phyloP scores from a whole-genome alignment of 2,329 filamentous ascomycete genomes.

The Microascus cirrosus region DNA sequence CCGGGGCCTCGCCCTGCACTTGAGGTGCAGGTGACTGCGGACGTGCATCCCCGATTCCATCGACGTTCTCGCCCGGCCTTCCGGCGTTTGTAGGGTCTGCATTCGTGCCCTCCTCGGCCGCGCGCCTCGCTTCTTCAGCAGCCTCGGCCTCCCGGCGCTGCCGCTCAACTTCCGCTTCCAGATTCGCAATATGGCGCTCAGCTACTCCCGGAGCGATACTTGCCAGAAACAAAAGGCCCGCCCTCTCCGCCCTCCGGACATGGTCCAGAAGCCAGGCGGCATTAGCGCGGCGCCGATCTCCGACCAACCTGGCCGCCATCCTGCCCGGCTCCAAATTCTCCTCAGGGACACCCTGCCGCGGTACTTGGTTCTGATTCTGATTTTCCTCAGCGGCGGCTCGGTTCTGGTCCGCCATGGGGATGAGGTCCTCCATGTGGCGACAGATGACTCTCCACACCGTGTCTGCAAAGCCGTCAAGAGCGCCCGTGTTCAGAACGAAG shows the following conservation, averaged over 20 bases:
- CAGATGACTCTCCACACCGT: conserved; percentile 45
- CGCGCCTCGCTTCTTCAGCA: conserved; percentile 16
- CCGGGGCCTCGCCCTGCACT: too few relatives aligned
- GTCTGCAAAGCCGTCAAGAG: conserved; percentile 43
- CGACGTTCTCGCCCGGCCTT: background rate
- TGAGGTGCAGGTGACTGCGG: too few relatives aligned
- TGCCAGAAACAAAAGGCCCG: conserved; percentile 51
- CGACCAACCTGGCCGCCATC: conserved; percentile 42
- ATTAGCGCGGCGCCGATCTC: conserved; percentile 30
- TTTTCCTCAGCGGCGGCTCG: conserved; percentile 14
- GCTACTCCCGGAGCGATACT: conserved; percentile 56
- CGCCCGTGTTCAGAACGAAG: conserved; percentile 48
- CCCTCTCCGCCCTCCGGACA: conserved; percentile 44
- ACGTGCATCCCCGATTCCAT: background rate
- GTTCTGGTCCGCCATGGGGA: conserved; percentile 36
- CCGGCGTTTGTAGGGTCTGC: background rate
- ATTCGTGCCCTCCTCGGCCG: conserved; percentile 11
- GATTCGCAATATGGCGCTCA: conserved; percentile 50
- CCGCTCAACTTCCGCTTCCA: conserved; percentile 40
- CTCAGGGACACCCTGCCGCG: conserved; percentile 1
- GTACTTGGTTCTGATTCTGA: conserved; percentile 12
- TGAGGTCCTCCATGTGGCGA: conserved; percentile 46
- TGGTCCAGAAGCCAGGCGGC: conserved; percentile 37
- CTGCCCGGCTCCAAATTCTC: conserved; percentile 31
- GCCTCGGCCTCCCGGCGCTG: conserved; percentile 29